phyloP scores from a whole-genome alignment of 1,284 basidiomycete species.

The Leccinum fallax region DNA sequence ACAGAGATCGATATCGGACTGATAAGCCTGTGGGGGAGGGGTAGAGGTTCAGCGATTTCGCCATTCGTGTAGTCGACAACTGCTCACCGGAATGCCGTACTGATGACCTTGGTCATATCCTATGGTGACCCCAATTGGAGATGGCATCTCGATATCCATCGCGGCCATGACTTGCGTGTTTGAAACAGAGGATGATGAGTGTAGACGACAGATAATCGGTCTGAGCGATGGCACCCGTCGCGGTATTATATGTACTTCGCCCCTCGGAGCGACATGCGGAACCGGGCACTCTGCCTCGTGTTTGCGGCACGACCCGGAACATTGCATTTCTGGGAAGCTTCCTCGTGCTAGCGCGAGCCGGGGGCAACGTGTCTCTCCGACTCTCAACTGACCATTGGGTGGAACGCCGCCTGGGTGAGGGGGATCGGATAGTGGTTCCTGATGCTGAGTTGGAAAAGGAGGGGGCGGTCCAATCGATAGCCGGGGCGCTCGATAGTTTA shows the following conservation, averaged over 20 bases:
- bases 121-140: conserved; percentile 30
- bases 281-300: conserved; percentile 33
- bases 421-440: background rate
- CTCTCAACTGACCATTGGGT: background rate
- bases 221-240: conserved; percentile 5
- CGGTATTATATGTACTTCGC: conserved; percentile 32
- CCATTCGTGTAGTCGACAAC: background rate
- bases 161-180: conserved; percentile 10
- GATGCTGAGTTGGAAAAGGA: background rate
- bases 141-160: conserved; percentile 38
- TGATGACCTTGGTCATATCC: conserved; percentile 21
- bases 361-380: conserved; percentile 18
- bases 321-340: conserved; percentile 4
- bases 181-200: conserved; percentile 2
- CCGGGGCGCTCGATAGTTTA: background rate
- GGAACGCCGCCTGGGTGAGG: conserved; percentile 1
- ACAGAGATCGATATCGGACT: conserved; percentile 48
- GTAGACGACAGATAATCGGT: conserved; percentile 21
- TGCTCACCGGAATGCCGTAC: conserved; percentile 27
- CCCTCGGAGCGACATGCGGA: conserved; percentile 27
- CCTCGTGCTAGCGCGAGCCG: conserved; percentile 10
- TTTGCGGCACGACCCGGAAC: conserved; percentile 20
- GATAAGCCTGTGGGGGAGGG: conserved; percentile 24
- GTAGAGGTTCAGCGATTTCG: conserved; percentile 1
- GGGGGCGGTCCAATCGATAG: background rate